Evolutionary conservation across 257 asterid species (phyloP), one percentile per base, ranked within the genome.

Genomic region (Gentiana straminea): DNA sequence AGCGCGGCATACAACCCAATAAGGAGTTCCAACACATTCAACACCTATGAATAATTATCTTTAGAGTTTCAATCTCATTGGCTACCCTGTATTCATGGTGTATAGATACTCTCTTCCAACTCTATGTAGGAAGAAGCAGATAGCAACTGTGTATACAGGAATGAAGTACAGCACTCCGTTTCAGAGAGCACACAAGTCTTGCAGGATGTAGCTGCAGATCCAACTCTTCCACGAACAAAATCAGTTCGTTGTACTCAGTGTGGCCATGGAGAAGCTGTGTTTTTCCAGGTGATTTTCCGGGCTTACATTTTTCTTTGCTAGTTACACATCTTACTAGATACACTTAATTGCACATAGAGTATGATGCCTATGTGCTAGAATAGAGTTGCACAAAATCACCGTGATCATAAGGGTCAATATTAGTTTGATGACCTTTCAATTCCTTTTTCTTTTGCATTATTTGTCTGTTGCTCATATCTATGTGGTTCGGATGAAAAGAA

Each of bases 221-320:
- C 99, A 32, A 88, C 99, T n/a, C 96, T 92, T 59, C 99, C 99
- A 5, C 90, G 97, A 54, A 92, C 99, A 12, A 92, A 88, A 69
- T 70, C 88, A 5, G 93, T 80, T 45, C 94, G 81, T 7, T 92
- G 99, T 61, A 35, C 97, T 45, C 72, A 9, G 57, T 92, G 99
- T 68, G 91, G 93, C 36, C 99, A 92, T 64, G 94, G 95, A 62
- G 99, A 92, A 80, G 99, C 97, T 64, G 97, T 92, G 63, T 92
- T 92, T 80, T 92, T 87, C 66, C 99, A 83, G 97, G 99, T 91
- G 49, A 68, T 5, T 24, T 65, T 44, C 33, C 50, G 24, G 38
- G 24, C 33, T 59, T 13, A 51, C 6, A 32, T 52, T 37, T 15
- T 6, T 48, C 35, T 12, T 7, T 35, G 46, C 46, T 2, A 41